Base-by-base conservation (phyloP, 1,284 basidiomycete species). In the Rhodotorula glutinis region DNA sequence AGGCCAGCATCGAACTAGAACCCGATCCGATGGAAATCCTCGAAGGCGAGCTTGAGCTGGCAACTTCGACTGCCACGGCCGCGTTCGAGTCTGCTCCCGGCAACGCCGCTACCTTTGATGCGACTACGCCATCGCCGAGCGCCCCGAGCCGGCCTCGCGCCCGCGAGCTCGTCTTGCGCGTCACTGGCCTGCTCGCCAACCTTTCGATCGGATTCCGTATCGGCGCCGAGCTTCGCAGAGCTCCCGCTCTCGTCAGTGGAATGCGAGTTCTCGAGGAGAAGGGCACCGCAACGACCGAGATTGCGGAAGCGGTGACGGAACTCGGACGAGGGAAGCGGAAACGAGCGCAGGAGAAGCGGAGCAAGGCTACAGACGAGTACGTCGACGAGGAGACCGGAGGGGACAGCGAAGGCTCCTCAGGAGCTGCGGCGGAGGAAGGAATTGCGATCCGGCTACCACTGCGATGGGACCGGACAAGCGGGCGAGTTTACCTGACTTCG, bases 371-470 rank as follows among this genome's bases (percentile, higher is more conserved):
- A 1, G 30, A 41, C 14, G 53, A 55, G n/a, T 38, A 25, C 29
- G 53, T 41, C 13, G 53, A 55, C 23, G 40, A 21, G 7, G 54
- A 29, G 43, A 44, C 43, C 9, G 43, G 5, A 21, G 43, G 17
- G 43, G 43, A 21, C 9, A 7, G 43, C 17, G 21, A 44, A 21
- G 43, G 17, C 43, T 44, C 33, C 33, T 5, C 33, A 7, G 33
- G 7, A 38, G 7, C 33, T 7, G 33, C 5, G 11, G 33, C 43
- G 0, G 54, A 16, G 9, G 55, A 47, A n/a, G 56, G 56, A 3
- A 51, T 60, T 7, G 41, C 41, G 59, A 60, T 60, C 51, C 59
- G 43, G 38, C 27, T 60, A 27, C 59, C 59, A 25, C 41, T 60
- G 5, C 29, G 41, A 14, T 53, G 51, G 47, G 57, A 51, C 49